Evolutionary conservation across 169 alveolate genomes (phyloP), one percentile per base, ranked within the genome.

Genomic region (Plasmodium adleri): DNA sequence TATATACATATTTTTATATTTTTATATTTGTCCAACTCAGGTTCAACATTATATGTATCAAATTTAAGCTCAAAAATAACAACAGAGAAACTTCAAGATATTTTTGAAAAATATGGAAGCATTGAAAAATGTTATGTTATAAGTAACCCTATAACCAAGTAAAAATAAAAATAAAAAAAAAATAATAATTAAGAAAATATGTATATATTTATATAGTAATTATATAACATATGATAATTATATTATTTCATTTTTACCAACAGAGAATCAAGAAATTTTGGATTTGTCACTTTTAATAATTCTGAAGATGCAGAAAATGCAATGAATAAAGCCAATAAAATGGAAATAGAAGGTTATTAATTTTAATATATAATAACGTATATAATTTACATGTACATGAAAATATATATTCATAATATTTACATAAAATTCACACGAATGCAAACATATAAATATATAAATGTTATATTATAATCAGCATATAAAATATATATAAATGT

Each of bases 231-330:
- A 72, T 72, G 47, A 26, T 26, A 15, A 17, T 62, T 66, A 17
- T 52, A 6, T 72, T 72, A 7, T 12, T 20, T 45, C 59, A 13
- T 32, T 59, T 32, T 17, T 24, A 22, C 9, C n/a, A 39, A 59
- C 76, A 80, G 90, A 80, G 90, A 80, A 58, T 80, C 90, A 10
- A 71, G 90, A 47, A 66, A 80, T 60, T 80, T 80, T n/a, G 90
- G 90, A 70, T 80, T 80, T 80, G 90, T 80, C 52, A 80, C 90
- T 3, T 80, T 80, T 62, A 66, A 56, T 60, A 54, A 64, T 26
- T 52, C 90, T 50, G 83, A 54, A 39, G 90, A 80, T 17, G 90
- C 90, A 13, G 58, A 80, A 32, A 68, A 68, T 60, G 90, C 90
- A 47, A 67, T 80, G 90, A 67, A 56, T 49, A 80, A 80, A 49